These are phyloP conservation scores for Gamsiella multidivaricata DNA, from an alignment of 192 early-diverging fungal species.

Conservation along the genomic window DNA sequence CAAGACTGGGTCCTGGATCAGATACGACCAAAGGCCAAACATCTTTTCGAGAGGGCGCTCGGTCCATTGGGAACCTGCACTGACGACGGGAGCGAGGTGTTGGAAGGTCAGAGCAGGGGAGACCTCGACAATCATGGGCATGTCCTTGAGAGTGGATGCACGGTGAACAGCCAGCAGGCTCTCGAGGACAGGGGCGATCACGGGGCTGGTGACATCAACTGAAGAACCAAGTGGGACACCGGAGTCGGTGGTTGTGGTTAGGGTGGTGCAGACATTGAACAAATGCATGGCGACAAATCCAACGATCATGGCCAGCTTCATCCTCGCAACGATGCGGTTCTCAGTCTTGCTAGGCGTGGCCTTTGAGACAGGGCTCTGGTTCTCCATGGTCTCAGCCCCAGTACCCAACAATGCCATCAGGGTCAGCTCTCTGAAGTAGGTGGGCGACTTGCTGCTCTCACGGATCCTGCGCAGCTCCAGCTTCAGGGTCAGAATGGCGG, in stretches of 20 bases:
- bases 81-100: conserved; percentile 23
- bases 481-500: conserved; percentile 88
- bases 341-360: conserved; percentile 42
- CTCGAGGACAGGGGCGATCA: conserved; percentile 57
- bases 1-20: conserved; percentile 67
- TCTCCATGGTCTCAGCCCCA: conserved; percentile 31
- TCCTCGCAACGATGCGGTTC: conserved; percentile 65
- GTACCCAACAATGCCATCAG: conserved; percentile 62
- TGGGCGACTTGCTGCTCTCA: conserved; percentile 45
- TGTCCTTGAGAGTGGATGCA: conserved; percentile 34
- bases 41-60: conserved; percentile 58
- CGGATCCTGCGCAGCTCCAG: conserved; percentile 73
- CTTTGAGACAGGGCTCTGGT: conserved; percentile 43
- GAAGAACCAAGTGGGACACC: conserved; percentile 15
- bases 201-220: conserved; percentile 57
- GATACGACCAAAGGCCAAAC: conserved; percentile 61
- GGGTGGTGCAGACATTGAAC: conserved; percentile 69
- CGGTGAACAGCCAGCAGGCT: conserved; percentile 57
- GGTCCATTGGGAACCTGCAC: conserved; percentile 34
- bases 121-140: conserved; percentile 65
- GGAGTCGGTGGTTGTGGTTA: conserved; percentile 32
- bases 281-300: conserved; percentile 74
- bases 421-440: conserved; percentile 40
- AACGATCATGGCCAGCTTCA: conserved; percentile 71
- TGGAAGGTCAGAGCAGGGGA: conserved; percentile 63